These are phyloP conservation scores for Ceratobasidium sp. DNA, from an alignment of 1,284 basidiomycete genomes.

Conservation along the genomic window DNA sequence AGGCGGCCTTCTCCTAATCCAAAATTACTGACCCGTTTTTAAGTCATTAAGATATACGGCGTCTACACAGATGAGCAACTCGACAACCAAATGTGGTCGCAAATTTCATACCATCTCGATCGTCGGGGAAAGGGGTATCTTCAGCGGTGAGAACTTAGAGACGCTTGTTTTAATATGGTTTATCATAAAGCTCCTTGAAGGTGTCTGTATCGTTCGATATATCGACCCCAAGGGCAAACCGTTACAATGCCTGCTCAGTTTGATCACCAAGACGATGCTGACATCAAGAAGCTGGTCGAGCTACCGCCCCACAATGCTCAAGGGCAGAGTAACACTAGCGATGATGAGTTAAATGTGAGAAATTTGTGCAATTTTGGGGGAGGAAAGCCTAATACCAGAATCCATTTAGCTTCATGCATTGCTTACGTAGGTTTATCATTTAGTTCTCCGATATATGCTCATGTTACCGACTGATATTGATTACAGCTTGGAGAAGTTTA, in stretches of 20 bases:
- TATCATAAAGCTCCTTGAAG: constrained; percentile 38
- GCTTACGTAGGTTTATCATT: constrained; percentile 54
- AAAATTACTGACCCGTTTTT: neutral
- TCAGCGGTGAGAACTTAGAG: constrained; percentile 35
- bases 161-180: too few species aligned
- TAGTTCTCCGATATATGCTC: neutral
- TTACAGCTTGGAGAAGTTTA: constrained; percentile 67
- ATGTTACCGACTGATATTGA: constrained; percentile 26
- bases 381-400: too few species aligned
- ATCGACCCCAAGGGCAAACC: constrained; percentile 36
- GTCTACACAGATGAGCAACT: constrained; percentile 43
- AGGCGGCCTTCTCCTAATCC: neutral
- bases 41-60: constrained; percentile 42
- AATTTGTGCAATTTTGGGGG: too few species aligned
- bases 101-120: constrained; percentile 38
- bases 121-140: constrained; percentile 41
- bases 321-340: too few species aligned
- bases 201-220: constrained; percentile 37
- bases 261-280: constrained; percentile 1
- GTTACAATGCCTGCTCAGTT: constrained; percentile 41
- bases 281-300: constrained; percentile 23
- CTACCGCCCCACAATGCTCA: constrained; percentile 38
- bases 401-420: too few species aligned
- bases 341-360: too few species aligned
- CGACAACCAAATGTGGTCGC: constrained; percentile 43